These are phyloP conservation scores for Blastocladiella emersonii DNA, from an alignment of 371 early-diverging fungal species.

Conservation along the genomic window DNA sequence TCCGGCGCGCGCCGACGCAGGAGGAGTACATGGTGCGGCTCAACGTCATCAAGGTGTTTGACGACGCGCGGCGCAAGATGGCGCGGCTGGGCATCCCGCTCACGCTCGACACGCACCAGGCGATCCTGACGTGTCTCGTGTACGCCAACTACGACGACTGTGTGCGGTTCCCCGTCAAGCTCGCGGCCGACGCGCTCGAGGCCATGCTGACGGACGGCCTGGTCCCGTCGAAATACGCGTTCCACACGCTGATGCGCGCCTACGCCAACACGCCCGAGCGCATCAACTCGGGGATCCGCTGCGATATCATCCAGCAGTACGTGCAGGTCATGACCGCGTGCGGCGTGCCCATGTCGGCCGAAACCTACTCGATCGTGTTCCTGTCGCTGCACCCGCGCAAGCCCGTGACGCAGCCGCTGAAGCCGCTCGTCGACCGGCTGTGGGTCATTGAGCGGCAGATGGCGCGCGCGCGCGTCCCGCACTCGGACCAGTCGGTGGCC, in stretches of 20 bases:
- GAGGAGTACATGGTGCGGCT: neutral
- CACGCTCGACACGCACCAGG: neutral
- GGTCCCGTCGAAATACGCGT: neutral
- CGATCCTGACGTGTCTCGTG: neutral
- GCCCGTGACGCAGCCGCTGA: neutral
- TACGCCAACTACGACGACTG: conserved; percentile 4
- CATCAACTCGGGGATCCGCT: neutral
- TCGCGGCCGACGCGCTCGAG: neutral
- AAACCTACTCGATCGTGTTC: conserved; percentile 1
- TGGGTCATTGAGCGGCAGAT: neutral
- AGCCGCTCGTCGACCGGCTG: neutral
- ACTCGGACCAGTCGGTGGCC: neutral
- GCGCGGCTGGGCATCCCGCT: neutral
- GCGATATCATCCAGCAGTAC: neutral
- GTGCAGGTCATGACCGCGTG: neutral
- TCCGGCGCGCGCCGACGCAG: neutral
- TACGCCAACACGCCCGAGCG: neutral
- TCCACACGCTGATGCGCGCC: conserved; percentile 5
- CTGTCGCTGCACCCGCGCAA: neutral
- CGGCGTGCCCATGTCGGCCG: neutral
- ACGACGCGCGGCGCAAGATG: neutral
- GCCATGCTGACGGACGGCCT: neutral
- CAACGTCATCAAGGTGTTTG: neutral
- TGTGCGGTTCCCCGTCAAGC: neutral
- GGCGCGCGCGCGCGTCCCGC: neutral